phyloP scores from a whole-genome alignment of 139 green algal species.

The Auxenochlorella pyrenoidosa region DNA sequence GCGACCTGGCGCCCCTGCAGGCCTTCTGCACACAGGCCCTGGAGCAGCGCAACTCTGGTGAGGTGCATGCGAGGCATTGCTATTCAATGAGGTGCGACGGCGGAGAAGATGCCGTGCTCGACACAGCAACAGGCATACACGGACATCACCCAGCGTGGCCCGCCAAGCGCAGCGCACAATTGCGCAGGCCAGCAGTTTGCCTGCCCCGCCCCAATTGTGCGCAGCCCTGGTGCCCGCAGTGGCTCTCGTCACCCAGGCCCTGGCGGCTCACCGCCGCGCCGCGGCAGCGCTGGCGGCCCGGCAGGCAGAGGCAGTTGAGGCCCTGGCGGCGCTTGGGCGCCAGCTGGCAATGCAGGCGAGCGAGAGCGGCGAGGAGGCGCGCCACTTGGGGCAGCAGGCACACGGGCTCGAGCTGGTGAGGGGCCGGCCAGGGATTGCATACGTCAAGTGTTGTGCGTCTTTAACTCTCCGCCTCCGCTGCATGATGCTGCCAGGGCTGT shows the following conservation, averaged over 20 bases:
- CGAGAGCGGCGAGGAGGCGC: slow-evolving; percentile 1
- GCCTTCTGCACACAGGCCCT: neutral
- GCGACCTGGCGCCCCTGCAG: slow-evolving; percentile 24
- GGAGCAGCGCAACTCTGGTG: neutral
- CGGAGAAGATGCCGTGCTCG: too few relatives aligned
- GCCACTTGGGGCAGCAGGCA: slow-evolving; percentile 3
- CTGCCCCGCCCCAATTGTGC: neutral
- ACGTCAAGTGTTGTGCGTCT: too few relatives aligned
- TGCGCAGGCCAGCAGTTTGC: too few relatives aligned
- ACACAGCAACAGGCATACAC: too few relatives aligned
- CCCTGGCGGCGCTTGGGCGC: neutral
- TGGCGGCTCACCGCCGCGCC: slow-evolving; percentile 1
- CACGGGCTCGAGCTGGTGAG: slow-evolving; percentile 20
- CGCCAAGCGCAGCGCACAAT: too few relatives aligned
- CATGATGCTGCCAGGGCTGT: too few relatives aligned
- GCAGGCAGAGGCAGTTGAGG: neutral
- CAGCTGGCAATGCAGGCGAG: neutral
- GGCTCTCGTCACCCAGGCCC: neutral
- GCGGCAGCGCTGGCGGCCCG: slow-evolving; percentile 1
- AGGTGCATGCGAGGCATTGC: neutral
- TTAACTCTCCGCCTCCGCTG: too few relatives aligned
- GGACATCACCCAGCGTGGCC: too few relatives aligned
- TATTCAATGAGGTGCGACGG: too few relatives aligned
- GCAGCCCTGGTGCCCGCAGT: slow-evolving; percentile 14
- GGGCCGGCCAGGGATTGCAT: too few relatives aligned